Percentiles rank a stretch among this genome's conserved stretches.
These are phyloP conservation scores for Warburgia ugandensis DNA, from an alignment of 164 flowering plant species.

Conservation along the genomic window DNA sequence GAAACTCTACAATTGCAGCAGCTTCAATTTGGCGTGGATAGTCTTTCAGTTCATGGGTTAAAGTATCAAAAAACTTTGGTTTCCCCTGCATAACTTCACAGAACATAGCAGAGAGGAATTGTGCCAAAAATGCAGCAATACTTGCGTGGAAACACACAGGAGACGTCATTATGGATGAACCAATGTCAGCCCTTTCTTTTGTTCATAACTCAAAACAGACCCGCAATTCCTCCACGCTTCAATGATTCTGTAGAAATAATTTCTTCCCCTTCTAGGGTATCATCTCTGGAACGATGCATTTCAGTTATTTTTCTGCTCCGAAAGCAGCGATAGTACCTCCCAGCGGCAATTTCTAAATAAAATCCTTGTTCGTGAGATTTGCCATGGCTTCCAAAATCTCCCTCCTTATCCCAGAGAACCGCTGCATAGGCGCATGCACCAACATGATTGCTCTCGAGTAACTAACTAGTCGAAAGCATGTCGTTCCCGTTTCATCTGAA, in stretches of 20 bases:
- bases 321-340: slow-evolving; percentile 28
- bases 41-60: slow-evolving; percentile 24
- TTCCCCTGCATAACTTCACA: slow-evolving; percentile 20
- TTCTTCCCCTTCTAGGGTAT: slow-evolving; percentile 22
- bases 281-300: slow-evolving; percentile 18
- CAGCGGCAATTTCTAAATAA: slow-evolving; percentile 23
- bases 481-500: slow-evolving; percentile 42
- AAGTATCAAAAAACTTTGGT: slow-evolving; percentile 17
- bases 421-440: slow-evolving; percentile 31
- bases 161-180: slow-evolving; percentile 22
- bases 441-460: slow-evolving; percentile 26
- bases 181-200: slow-evolving; percentile 21
- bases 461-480: slow-evolving; percentile 15
- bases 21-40: slow-evolving; percentile 26
- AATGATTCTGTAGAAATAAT: slow-evolving; percentile 23
- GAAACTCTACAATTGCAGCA: slow-evolving; percentile 25
- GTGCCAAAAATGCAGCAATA: slow-evolving; percentile 16
- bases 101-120: slow-evolving; percentile 22
- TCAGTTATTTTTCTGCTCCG: slow-evolving; percentile 23
- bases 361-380: slow-evolving; percentile 23
- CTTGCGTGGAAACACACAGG: slow-evolving; percentile 25
- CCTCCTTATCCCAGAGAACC: slow-evolving; percentile 39
- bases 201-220: slow-evolving; percentile 27
- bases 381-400: slow-evolving; percentile 34
- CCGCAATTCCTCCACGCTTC: slow-evolving; percentile 22